Percentiles rank a stretch among this genome's conserved stretches.
Conservation (phyloP, 2,329 filamentous ascomycete genomes). For the Polychaeton citri region DNA sequence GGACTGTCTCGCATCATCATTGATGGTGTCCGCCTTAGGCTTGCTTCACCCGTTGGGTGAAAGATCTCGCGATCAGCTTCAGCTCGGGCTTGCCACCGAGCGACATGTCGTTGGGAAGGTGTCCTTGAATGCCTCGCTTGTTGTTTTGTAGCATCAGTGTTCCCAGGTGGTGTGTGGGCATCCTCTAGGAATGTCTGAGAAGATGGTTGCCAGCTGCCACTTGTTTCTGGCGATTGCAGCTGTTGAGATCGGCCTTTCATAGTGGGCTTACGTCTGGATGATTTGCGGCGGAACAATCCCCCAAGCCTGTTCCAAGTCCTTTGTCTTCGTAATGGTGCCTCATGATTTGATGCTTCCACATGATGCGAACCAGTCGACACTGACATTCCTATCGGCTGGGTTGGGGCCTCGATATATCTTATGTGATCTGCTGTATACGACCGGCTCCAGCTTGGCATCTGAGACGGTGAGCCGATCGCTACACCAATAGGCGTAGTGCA, state of each 20-base stretch:
- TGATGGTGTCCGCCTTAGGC: not conserved
- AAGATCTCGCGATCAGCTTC: not conserved
- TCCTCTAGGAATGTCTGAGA: not conserved
- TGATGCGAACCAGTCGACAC: no score
- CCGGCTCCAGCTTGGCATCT: no score
- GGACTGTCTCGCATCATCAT: not conserved
- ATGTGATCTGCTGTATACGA: no score
- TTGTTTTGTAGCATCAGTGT: not conserved
- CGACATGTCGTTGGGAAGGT: not conserved
- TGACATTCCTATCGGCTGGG: no score
- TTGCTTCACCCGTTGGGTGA: not conserved
- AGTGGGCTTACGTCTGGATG: no score
- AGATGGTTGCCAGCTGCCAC: not conserved
- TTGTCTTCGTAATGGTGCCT: no score
- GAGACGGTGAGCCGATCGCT: no score
- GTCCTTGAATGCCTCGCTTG: not conserved
- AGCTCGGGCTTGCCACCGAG: not conserved
- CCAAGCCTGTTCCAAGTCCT: no score
- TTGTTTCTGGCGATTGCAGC: not conserved
- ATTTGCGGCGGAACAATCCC: not conserved
- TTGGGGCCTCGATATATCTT: no score
- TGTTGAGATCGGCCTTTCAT: not conserved
- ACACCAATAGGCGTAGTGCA: no score
- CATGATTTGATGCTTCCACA: no score
- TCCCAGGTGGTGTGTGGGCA: no score